These are phyloP conservation scores for Colletotrichum sp. DNA, from an alignment of 2,329 filamentous ascomycete species.

Conservation along the genomic window DNA sequence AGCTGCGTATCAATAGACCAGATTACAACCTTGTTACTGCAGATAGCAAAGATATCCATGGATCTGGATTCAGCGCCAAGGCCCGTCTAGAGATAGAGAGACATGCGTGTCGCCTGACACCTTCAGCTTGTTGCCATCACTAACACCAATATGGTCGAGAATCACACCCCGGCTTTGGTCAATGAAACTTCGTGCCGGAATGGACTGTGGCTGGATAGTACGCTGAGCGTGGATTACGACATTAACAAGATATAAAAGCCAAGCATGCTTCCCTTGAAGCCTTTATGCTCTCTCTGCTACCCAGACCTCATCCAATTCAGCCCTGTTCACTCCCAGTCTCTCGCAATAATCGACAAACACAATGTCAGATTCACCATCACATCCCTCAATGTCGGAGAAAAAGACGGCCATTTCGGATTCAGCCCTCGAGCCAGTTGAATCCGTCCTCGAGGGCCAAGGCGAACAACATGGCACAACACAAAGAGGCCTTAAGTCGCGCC, in stretches of 20 bases:
- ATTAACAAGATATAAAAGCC: background rate
- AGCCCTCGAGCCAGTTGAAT: background rate
- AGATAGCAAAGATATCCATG: background rate
- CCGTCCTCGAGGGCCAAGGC: background rate
- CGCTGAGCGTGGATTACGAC: background rate
- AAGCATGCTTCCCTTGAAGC: background rate
- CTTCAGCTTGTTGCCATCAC: background rate
- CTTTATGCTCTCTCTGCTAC: background rate
- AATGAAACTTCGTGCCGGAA: fast-evolving
- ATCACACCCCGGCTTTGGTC: background rate
- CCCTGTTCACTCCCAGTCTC: background rate
- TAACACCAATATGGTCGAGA: background rate
- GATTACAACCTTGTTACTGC: background rate
- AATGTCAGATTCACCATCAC: background rate
- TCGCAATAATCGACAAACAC: background rate
- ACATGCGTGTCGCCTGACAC: background rate
- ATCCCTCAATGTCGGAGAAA: background rate
- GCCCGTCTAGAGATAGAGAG: background rate
- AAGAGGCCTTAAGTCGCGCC: conserved; percentile 42
- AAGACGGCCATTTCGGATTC: fast-evolving
- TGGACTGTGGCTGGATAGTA: fast-evolving
- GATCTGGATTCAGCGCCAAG: background rate
- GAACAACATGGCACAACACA: background rate
- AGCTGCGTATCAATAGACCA: background rate
- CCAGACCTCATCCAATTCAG: background rate